Conservation (phyloP, 345 rosid species). For the Eucalyptus coolabah region DNA sequence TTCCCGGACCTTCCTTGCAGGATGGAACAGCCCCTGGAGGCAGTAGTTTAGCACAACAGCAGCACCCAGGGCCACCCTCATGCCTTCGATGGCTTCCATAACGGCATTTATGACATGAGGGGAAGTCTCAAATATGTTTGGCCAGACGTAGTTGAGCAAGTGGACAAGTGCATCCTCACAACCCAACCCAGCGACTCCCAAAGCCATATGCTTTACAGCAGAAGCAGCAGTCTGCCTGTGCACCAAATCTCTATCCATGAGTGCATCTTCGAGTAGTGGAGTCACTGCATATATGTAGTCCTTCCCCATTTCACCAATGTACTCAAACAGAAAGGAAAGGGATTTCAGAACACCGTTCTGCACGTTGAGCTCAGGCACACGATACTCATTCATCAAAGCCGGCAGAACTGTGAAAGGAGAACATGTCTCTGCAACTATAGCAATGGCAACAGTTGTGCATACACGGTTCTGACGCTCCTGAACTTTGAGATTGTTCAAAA, state of each 20-base stretch:
- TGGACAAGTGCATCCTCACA: constrained; percentile 95
- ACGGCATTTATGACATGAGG: constrained; percentile 97
- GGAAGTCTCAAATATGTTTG: constrained; percentile 96
- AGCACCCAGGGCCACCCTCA: constrained; percentile 92
- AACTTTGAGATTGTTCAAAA: constrained; percentile 94
- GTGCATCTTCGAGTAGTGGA: constrained; percentile 95
- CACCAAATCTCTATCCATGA: constrained; percentile 95
- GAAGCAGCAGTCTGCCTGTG: constrained; percentile 99
- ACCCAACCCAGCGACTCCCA: constrained; percentile 97
- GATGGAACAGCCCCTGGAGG: constrained; percentile 97
- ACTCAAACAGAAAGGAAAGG: constrained; percentile 88
- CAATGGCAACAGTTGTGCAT: constrained; percentile 97
- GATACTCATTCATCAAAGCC: constrained; percentile 96
- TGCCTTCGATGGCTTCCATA: constrained; percentile 98
- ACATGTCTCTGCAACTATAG: constrained; percentile 96
- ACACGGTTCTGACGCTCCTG: constrained; percentile 99
- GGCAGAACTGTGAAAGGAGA: constrained; percentile 95
- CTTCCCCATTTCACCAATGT: constrained; percentile 99
- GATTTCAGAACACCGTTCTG: constrained; percentile 98
- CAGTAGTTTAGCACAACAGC: constrained; percentile 86
- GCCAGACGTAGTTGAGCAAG: constrained; percentile 93
- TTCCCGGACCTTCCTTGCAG: constrained; percentile 94
- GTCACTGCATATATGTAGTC: constrained; percentile 98
- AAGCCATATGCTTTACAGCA: constrained; percentile 96
- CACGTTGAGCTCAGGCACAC: constrained; percentile 96